Base-by-base conservation (phyloP, 306 rosid genomes). In the Delonix regia region DNA sequence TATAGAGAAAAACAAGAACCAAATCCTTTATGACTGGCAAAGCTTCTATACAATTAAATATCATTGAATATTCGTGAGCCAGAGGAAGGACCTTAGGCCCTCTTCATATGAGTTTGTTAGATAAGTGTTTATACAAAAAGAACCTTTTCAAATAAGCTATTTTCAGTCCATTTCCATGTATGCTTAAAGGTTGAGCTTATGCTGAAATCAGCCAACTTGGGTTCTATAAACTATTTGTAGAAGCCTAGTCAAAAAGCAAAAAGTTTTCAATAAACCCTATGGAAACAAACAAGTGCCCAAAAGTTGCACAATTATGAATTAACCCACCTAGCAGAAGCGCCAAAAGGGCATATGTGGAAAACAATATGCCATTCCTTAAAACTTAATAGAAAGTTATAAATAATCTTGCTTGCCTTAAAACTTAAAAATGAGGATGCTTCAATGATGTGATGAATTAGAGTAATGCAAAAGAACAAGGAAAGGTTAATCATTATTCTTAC, bases 401-500 rank as follows among this genome's bases (percentile, higher is more conserved):
- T 60, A 63, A 49, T 48, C 21, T 41, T 9, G 33, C 64, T n/a
- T 30, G 7, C 27, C 19, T 41, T 38, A 42, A 19, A 42, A 77
- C 28, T 38, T 47, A 45, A 57, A 27, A 67, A 39, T 55, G 39
- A 69, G 53, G 33, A 64, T 64, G 11, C 33, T 69, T 66, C 55
- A 76, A 78, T 67, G 22, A 62, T 15, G 70, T 33, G 47, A 51
- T 59, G 39, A 22, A 72, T 81, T 59, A 42, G 60, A 76, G 42
- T 76, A 62, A 28, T 52, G 49, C 55, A 68, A 68, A 57, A 69
- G 48, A 27, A 28, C 22, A 48, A 52, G 1, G 39, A 71, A 55
- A 60, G 3, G 61, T 48, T 70, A 51, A 25, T 52, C 39, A 57
- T n/a, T 74, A 69, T 45, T 78, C 97, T 96, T 83, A 96, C 99